Evolutionary conservation across 2,329 filamentous ascomycete species (phyloP), one percentile per base, ranked within the genome.

Genomic region (Parastagonospora nodorum): DNA sequence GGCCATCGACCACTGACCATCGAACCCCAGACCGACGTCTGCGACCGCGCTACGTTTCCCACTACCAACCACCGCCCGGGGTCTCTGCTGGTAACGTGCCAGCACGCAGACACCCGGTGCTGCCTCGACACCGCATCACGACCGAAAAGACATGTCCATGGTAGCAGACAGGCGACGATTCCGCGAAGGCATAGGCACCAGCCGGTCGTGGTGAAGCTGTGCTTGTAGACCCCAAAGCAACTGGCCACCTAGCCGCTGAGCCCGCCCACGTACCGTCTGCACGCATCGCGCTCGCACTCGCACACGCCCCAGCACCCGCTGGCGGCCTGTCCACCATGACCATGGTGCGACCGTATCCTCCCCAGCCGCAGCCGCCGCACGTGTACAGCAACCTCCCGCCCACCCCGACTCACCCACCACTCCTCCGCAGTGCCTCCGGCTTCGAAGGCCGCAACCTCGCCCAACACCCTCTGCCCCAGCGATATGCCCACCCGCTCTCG

Each of bases 181-280:
- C 66, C 72, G 72, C 71, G 72, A 73, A 74, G 72, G 71, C 72
- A 74, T 75, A 72, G 72, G 72, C 69, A 75, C 70, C 61, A 63
- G 68, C 65, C 68, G 61, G 64, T 72, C 69, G 67, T 64, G 67
- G 67, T 73, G 67, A 71, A 66, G 60, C 63, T 60, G 69, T 66
- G 62, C 57, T 57, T 24, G 3, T 24, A 24, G 19, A 24, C 19
- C 19, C 19, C 19, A 24, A 24, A 24, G 19, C 19, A 24, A 24
- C 19, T 24, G 19, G 19, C 19, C 19, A 24, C 19, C 19, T 24
- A 24, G 19, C 19, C 19, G 19, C 19, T 24, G 19, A 24, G 19
- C 19, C 19, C 19, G 19, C 19, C 19, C 19, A 24, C 5, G n/a
- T 24, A 24, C 19, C 19, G 19, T 24, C 19, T 24, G 19, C 19